Conservation (phyloP, 2,329 filamentous ascomycete species). For the Alternaria brassicicola region DNA sequence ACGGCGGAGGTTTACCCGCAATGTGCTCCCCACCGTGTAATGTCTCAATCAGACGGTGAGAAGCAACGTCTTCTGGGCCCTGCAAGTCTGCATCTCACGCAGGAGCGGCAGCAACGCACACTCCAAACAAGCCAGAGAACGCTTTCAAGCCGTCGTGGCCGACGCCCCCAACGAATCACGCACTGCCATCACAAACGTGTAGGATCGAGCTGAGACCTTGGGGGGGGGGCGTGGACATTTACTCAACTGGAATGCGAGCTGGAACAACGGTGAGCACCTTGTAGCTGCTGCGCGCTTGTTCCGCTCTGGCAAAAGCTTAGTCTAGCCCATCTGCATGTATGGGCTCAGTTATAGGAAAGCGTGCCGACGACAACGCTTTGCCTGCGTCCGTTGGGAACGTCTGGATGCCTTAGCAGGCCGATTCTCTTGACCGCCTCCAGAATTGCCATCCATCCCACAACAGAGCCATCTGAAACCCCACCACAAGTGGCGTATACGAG, state of each 20-base stretch:
- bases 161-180: constrained; percentile 15
- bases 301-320: constrained; percentile 8
- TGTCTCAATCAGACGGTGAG: constrained; percentile 36
- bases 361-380: constrained; percentile 6
- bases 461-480: neutral
- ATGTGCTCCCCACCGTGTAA: constrained; percentile 7
- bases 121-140: neutral
- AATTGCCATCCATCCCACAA: neutral
- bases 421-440: constrained; percentile 1
- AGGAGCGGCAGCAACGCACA: neutral
- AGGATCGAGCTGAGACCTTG: constrained; percentile 8
- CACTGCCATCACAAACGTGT: constrained; percentile 12
- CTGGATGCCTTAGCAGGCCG: constrained; percentile 1
- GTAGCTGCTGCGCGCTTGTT: constrained; percentile 10
- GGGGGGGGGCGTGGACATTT: neutral
- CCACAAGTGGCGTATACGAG: constrained; percentile 8
- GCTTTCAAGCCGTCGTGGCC: constrained; percentile 3
- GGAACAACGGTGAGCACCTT: constrained; percentile 10
- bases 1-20: constrained; percentile 10
- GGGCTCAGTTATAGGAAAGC: constrained; percentile 14
- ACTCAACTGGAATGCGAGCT: neutral
- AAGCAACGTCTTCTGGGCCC: constrained; percentile 7
- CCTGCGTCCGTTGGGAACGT: constrained; percentile 4
- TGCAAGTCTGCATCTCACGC: constrained; percentile 6
- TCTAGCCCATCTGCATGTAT: neutral